Base-by-base conservation (phyloP, 331 rosid genomes). In the Acacia concinna region DNA sequence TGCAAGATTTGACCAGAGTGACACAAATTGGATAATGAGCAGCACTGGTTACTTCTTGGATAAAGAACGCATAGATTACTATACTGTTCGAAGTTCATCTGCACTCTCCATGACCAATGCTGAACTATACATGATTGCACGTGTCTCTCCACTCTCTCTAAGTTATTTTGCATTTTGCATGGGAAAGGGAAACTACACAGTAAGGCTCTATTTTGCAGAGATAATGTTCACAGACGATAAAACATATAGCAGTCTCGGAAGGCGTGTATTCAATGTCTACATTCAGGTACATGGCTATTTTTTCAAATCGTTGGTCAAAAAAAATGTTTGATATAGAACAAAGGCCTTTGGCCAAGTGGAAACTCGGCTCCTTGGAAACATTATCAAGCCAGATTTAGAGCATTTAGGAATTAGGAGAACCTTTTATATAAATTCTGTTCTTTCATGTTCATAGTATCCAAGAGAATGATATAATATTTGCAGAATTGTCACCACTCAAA, bases 261-360 rank as follows among this genome's bases (percentile, higher is more conserved):
- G 90, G 79, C 96, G 96, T 11, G 9, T 86, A 67, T 91, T 91
- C 69, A 86, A 91, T 67, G 77, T 91, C 56, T 91, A 84, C 51
- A 41, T 91, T 65, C 96, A 91, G 96, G 96, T 87, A 74, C 4
- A 15, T 46, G 35, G 56, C 51, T 17, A 15, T 38, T 18, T 59
- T 27, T 8, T 43, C n/a, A 34, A 34, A 31, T 6, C 46, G 4
- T 64, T 60, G 31, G 68, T 28, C 17, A 7, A 49, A 1, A 27
- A 17, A 46, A 15, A 40, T 54, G 43, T 65, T 43, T 20, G 56
- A 7, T 64, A 14, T 46, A 28, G 44, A 43, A 41, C 60, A 41
- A 62, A 62, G 23, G 47, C 15, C 63, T 31, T 64, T 43, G 63
- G 31, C 23, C 76, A 9, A 41, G 32, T 41, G 21, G 44, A 20